These are phyloP conservation scores for Zygoascus meyerae DNA, from an alignment of 1,139 yeast species.

Conservation along the genomic window DNA sequence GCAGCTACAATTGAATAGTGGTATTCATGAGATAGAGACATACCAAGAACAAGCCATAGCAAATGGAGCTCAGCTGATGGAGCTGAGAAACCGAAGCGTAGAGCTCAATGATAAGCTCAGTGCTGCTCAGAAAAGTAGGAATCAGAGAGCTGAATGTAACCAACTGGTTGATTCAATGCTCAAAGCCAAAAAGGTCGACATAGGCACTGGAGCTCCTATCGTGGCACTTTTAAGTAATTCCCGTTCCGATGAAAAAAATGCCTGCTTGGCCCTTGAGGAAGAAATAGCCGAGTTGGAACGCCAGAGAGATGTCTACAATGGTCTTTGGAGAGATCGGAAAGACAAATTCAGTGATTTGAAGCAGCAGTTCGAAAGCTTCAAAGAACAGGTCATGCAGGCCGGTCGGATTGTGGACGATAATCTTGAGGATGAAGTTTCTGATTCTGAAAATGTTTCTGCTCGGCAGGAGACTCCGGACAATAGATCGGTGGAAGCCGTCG, in stretches of 20 bases:
- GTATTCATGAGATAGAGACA: constrained; percentile 21
- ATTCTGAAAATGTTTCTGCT: not conserved
- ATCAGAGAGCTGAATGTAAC: constrained; percentile 28
- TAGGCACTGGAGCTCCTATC: constrained; percentile 17
- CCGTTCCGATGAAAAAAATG: constrained; percentile 23
- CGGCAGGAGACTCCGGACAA: not conserved
- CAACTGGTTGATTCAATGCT: constrained; percentile 25
- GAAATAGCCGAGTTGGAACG: constrained; percentile 28
- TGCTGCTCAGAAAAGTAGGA: constrained; percentile 23
- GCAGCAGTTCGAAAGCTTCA: constrained; percentile 22
- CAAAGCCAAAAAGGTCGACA: constrained; percentile 22
- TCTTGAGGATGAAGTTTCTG: constrained; percentile 4
- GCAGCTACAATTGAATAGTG: constrained; percentile 27
- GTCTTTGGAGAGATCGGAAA: constrained; percentile 25
- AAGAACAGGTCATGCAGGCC: constrained; percentile 15
- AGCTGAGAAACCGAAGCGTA: constrained; percentile 18
- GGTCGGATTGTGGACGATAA: constrained; percentile 14
- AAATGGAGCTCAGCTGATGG: constrained; percentile 16
- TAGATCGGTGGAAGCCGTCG: not conserved
- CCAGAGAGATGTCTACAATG: constrained; percentile 20
- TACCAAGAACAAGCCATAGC: constrained; percentile 20
- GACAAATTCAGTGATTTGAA: constrained; percentile 24
- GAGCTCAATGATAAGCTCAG: constrained; percentile 24
- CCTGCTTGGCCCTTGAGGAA: constrained; percentile 21
- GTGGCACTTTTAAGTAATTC: constrained; percentile 25